A percentile compares a stretch with the other conserved stretches of the same genome.
Conservation (phyloP, 441 rosid species). For the Adansonia gregorii region DNA sequence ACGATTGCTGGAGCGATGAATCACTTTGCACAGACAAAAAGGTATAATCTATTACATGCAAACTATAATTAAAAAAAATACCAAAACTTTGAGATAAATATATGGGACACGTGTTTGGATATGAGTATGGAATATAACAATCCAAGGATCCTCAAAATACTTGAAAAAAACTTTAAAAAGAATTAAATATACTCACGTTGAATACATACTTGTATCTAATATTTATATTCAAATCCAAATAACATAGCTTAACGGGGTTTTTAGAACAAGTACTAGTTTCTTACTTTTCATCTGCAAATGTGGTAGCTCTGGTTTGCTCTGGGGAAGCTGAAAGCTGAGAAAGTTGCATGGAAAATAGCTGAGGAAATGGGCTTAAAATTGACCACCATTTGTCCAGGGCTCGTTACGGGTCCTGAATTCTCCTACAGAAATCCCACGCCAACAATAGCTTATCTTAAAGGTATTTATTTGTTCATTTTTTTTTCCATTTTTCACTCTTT, state of each 20-base stretch:
- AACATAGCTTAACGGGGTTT: neutral
- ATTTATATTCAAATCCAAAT: neutral
- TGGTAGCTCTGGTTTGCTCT: slow-evolving; percentile 88
- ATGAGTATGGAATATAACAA: neutral
- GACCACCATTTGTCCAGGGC: slow-evolving; percentile 74
- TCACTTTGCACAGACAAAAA: slow-evolving; percentile 63
- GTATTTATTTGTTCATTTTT: slow-evolving; percentile 27
- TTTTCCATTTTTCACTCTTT: neutral
- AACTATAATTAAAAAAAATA: neutral
- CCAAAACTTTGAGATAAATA: neutral
- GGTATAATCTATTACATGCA: slow-evolving; percentile 41
- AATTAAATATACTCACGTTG: no score
- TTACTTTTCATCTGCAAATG: neutral
- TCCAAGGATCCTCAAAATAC: no score
- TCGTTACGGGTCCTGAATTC: slow-evolving; percentile 66
- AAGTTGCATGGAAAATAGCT: slow-evolving; percentile 71
- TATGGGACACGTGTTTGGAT: neutral
- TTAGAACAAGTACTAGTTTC: neutral
- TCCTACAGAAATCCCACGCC: slow-evolving; percentile 54
- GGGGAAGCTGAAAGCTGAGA: slow-evolving; percentile 88
- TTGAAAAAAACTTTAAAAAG: no score
- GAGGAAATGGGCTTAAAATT: slow-evolving; percentile 57
- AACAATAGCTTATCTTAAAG: slow-evolving; percentile 64
- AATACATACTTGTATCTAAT: neutral
- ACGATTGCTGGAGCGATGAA: slow-evolving; percentile 85